Evolutionary conservation across 2,329 filamentous ascomycete species (phyloP), one percentile per base, ranked within the genome.

Genomic region (Penicillium verrucosum): DNA sequence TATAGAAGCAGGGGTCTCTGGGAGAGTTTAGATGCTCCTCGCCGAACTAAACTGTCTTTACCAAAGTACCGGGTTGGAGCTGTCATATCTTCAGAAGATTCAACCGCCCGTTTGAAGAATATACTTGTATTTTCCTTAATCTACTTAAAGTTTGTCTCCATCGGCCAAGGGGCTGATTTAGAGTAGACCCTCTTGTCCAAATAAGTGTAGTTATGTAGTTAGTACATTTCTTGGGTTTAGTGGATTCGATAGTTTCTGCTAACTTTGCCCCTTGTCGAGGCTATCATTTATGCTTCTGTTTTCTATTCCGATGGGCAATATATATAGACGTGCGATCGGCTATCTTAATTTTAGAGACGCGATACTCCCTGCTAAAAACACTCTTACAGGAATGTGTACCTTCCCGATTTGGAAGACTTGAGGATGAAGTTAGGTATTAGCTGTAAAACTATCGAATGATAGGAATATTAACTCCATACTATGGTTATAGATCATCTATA

Each of bases 41-140:
- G 40, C 42, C 30, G 9, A 27, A 36, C 23, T 53, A 14, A 29
- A 34, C 37, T 48, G 12, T 44, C 30, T 23, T 29, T 41, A 49
- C 57, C 57, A 40, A 29, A 47, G 29, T 9, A 36, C 18, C 29
- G 57, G 54, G 36, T 52, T 40, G 41, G 38, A 51, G 38, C 38
- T 37, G 32, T 59, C 52, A 30, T 25, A 10, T 48, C 11, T 11
- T 25, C 5, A 25, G 36, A 12, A 21, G 30, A n/a, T 30, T 32
- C n/a, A 8, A 42, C 43, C 18, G 42, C 47, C 47, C n/a, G 40
- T 54, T 57, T 30, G 47, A 40, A 47, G 47, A 41, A 38, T 14
- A 4, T 25, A 21, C 1, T 21, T 21, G 21, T 21, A 11, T 8
- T 40, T 18, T 27, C 36, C 43, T 49, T 51, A 30, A 40, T 36